Evolutionary conservation across 2,329 filamentous ascomycete genomes (phyloP), one percentile per base, ranked within the genome.

Genomic region (Colletotrichum destructivum): DNA sequence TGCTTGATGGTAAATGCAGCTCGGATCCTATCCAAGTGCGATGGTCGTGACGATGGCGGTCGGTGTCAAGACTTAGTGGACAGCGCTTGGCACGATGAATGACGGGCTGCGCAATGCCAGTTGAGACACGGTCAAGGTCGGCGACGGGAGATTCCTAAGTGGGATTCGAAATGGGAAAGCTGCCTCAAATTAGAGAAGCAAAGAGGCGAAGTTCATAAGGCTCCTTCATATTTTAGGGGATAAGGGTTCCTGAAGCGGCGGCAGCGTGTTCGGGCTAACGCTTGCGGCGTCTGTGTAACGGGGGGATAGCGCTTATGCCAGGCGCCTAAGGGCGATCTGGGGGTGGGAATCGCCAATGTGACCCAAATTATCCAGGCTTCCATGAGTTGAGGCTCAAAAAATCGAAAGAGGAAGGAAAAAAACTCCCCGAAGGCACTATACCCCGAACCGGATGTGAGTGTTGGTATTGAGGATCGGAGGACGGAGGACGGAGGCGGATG

Each of bases 201-300:
- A 42, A 40, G 56, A 51, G 68, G 68, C 67, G 40, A 38, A 47
- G 67, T 55, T 52, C 40, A 21, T 46, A 46, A 18, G 31, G 38
- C 62, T 69, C 47, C 49, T 23, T 46, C 49, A 7, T 12, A 31
- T 31, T 64, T 12, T 35, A 2, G 9, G 31, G 8, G 31, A 11
- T 9, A 8, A 35, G 31, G 9, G 42, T 38, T 57, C 15, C 42
- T 12, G 15, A 49, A 49, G 18, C n/a, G n/a, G 46, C 46, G 5
- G 47, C 21, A 47, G 21, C 42, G 18, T 26, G 4, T 5, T 12
- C 42, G 15, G 65, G n/a, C 40, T 51, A 38, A 18, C 54, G 52
- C 59, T 65, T 65, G 61, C 52, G 26, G 61, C 66, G 46, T 31
- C 44, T 54, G 35, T 59, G 21, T 18, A 16, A 26, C 2, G 38